Conservation (phyloP, 306 rosid genomes). For the Alnus rubra region DNA sequence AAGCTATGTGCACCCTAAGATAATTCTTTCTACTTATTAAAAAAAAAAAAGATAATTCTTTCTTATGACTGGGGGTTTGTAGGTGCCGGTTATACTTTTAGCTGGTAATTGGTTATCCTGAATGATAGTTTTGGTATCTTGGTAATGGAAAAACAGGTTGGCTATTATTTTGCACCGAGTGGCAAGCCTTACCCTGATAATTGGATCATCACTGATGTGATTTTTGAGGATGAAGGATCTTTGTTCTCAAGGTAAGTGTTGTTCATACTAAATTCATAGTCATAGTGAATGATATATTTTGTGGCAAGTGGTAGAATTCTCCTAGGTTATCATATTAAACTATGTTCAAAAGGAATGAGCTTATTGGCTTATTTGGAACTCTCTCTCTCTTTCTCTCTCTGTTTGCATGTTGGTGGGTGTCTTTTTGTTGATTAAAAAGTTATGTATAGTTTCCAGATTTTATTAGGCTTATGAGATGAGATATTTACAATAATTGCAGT, state of each 20-base stretch:
- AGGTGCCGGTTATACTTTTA: slow-evolving; percentile 31
- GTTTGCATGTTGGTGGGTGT: not conserved
- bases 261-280: not conserved
- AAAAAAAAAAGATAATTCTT: slow-evolving; percentile 23
- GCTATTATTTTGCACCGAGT: slow-evolving; percentile 99
- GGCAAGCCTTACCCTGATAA: slow-evolving; percentile 99
- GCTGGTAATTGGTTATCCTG: slow-evolving; percentile 33
- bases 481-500: not conserved
- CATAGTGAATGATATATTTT: not conserved
- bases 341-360: not conserved
- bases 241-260: slow-evolving; percentile 67
- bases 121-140: slow-evolving; percentile 46
- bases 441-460: slow-evolving; percentile 1
- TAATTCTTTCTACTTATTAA: slow-evolving; percentile 20
- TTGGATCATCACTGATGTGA: slow-evolving; percentile 91
- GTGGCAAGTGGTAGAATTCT: not conserved
- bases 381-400: not conserved
- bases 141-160: slow-evolving; percentile 74
- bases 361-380: not conserved
- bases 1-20: slow-evolving; percentile 27
- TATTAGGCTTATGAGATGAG: not conserved
- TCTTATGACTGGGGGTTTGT: slow-evolving; percentile 31
- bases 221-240: slow-evolving; percentile 86
- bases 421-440: not conserved
- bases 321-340: not conserved